Evolutionary conservation across 768 basidiomycete genomes (phyloP).

Genomic region (Phlegmacium glaucopus): DNA sequence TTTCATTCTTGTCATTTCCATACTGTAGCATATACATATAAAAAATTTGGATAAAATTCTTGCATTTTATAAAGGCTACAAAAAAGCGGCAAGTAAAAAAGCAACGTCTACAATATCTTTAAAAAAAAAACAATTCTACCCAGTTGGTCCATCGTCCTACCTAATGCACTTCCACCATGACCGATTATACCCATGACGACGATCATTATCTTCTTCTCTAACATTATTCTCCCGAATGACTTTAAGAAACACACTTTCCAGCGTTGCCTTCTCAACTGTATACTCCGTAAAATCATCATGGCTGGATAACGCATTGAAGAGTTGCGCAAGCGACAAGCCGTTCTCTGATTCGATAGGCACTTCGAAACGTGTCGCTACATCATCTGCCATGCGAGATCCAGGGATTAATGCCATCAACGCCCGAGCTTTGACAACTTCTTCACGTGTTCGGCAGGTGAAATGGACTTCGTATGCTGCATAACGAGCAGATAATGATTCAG

Average conservation of each 20-base stretch:
- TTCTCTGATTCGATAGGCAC: constrained; percentile 48
- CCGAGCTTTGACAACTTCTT: constrained; percentile 43
- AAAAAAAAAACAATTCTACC: no score
- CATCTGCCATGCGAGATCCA: constrained; percentile 63
- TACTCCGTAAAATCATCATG: constrained; percentile 60
- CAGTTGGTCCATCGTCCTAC: no score
- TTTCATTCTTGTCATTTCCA: no score
- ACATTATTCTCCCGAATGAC: constrained; percentile 63
- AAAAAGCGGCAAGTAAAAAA: no score
- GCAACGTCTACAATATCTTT: no score
- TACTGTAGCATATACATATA: no score
- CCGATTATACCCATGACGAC: neutral
- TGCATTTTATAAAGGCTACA: no score
- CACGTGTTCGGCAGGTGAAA: constrained; percentile 49
- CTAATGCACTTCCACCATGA: constrained; percentile 13
- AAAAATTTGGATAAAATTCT: no score
- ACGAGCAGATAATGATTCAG: constrained; percentile 14
- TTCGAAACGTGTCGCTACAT: constrained; percentile 74
- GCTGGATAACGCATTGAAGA: constrained; percentile 54
- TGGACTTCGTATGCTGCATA: constrained; percentile 47
- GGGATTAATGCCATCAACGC: constrained; percentile 41
- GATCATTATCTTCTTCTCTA: constrained; percentile 37
- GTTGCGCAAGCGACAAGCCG: constrained; percentile 49
- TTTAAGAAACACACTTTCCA: constrained; percentile 73
- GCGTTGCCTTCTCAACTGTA: constrained; percentile 64